Percentiles rank a stretch among this genome's conserved stretches.
Evolutionary conservation across 225 moss, liverwort and hornwort genomes (phyloP).

Genomic region (Neckera pumila): DNA sequence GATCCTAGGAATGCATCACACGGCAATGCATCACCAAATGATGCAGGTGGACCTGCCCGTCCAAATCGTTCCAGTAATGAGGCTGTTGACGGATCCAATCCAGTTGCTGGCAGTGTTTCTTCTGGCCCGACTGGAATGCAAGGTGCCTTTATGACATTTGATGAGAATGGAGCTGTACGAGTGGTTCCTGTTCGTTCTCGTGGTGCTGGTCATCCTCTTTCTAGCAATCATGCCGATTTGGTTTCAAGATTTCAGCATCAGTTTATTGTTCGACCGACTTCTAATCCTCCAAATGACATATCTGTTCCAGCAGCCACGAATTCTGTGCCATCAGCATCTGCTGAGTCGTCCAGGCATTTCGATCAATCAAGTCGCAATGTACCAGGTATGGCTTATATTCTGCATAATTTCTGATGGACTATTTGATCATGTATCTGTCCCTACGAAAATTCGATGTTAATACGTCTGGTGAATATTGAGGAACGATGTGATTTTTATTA

Average conservation of each 20-base stretch:
- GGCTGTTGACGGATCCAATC: slow-evolving; percentile 33
- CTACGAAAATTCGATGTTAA: background rate
- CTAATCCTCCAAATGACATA: slow-evolving; percentile 17
- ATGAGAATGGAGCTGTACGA: slow-evolving; percentile 76
- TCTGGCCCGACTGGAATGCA: slow-evolving; percentile 47
- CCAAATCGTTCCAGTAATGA: slow-evolving; percentile 31
- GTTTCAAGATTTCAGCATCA: slow-evolving; percentile 66
- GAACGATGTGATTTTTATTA: background rate
- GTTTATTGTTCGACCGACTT: slow-evolving; percentile 28
- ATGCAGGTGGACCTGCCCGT: slow-evolving; percentile 30
- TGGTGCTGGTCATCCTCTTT: slow-evolving; percentile 16
- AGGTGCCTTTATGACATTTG: slow-evolving; percentile 91
- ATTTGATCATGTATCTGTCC: background rate
- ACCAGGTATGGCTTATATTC: slow-evolving; percentile 17
- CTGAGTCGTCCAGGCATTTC: slow-evolving; percentile 17
- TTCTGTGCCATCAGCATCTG: slow-evolving; percentile 18
- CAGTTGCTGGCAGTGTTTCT: slow-evolving; percentile 16
- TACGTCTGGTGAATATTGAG: background rate
- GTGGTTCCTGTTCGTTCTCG: slow-evolving; percentile 79
- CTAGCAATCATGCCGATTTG: slow-evolving; percentile 22
- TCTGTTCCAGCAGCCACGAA: slow-evolving; percentile 11
- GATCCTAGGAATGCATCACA: slow-evolving; percentile 40
- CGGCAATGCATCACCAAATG: slow-evolving; percentile 1
- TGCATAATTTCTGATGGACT: background rate
- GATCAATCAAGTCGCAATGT: slow-evolving; percentile 20